Evolutionary conservation across 2,329 filamentous ascomycete species (phyloP).

Genomic region (Parascedosporium putredinis): DNA sequence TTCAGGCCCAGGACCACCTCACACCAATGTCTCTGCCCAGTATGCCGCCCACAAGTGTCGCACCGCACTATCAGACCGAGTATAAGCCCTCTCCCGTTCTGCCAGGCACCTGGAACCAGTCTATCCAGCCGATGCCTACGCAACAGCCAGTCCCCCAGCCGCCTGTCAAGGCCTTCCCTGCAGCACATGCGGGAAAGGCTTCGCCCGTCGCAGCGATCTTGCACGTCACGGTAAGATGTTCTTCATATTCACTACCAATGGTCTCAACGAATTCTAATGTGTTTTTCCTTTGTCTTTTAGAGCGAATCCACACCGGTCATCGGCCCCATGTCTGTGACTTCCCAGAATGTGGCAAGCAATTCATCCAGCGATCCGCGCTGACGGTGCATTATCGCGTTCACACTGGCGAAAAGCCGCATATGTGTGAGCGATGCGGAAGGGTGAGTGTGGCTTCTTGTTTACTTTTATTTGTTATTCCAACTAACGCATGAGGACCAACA

Average conservation of each 20-base stretch:
- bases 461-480: constrained; percentile 11
- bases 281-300: constrained; percentile 37
- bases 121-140: constrained; percentile 13
- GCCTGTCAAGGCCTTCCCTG: constrained; percentile 70
- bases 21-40: constrained; percentile 24
- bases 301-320: constrained; percentile 88
- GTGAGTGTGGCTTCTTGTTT: constrained; percentile 38
- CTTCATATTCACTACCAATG: too few species aligned
- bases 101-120: constrained; percentile 8
- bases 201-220: constrained; percentile 86
- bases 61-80: constrained; percentile 11
- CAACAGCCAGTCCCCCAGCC: constrained; percentile 23
- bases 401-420: constrained; percentile 95
- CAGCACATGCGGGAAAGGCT: constrained; percentile 80
- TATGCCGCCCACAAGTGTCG: constrained; percentile 10
- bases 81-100: constrained; percentile 10
- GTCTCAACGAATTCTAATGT: too few species aligned
- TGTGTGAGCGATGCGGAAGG: constrained; percentile 95
- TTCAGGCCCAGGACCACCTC: constrained; percentile 14
- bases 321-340: constrained; percentile 89
- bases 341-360: constrained; percentile 83
- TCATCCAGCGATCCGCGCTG: constrained; percentile 90
- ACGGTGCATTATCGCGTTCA: constrained; percentile 94
- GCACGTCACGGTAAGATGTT: constrained; percentile 82
- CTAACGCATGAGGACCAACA: constrained; percentile 26